A percentile compares a stretch with the other conserved stretches of the same genome.
Evolutionary conservation across 768 basidiomycete genomes (phyloP).

Genomic region (Rhodocollybia butyracea): DNA sequence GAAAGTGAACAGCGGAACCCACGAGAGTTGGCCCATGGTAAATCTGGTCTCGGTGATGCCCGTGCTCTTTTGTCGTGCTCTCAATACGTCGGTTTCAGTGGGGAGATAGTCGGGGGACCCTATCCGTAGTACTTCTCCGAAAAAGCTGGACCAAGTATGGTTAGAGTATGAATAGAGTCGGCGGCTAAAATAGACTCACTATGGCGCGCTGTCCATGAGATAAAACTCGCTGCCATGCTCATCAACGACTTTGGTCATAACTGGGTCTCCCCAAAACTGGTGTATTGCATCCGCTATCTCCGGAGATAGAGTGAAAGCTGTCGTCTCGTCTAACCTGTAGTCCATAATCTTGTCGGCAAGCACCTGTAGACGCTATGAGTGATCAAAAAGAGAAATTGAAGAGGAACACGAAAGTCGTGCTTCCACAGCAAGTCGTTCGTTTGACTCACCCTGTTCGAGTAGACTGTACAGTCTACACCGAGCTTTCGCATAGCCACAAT

Average conservation of each 20-base stretch:
- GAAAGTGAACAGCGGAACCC: conserved; percentile 20
- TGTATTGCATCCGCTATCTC: conserved; percentile 51
- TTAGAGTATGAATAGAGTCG: neutral
- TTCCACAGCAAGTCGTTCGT: neutral
- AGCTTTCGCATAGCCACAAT: conserved; percentile 85
- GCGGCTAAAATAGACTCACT: conserved; percentile 47
- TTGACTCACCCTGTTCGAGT: conserved; percentile 60
- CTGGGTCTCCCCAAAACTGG: conserved; percentile 50
- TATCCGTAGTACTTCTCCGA: conserved; percentile 80
- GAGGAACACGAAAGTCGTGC: neutral
- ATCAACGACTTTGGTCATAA: conserved; percentile 43
- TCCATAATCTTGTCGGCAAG: conserved; percentile 11
- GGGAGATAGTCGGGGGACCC: conserved; percentile 80
- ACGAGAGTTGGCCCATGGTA: conserved; percentile 64
- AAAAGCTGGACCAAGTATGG: conserved; percentile 56
- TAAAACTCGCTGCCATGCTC: conserved; percentile 77
- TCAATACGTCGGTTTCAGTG: conserved; percentile 80
- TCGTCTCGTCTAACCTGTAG: conserved; percentile 40
- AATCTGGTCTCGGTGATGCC: conserved; percentile 91
- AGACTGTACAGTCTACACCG: conserved; percentile 70
- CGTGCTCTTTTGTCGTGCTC: conserved; percentile 85
- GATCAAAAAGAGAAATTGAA: neutral
- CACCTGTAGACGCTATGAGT: neutral
- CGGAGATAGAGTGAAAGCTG: conserved; percentile 37
- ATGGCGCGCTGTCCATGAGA: conserved; percentile 91